Base-by-base conservation (phyloP, 2,329 filamentous ascomycete species). In the Scortechinia acanthostroma region DNA sequence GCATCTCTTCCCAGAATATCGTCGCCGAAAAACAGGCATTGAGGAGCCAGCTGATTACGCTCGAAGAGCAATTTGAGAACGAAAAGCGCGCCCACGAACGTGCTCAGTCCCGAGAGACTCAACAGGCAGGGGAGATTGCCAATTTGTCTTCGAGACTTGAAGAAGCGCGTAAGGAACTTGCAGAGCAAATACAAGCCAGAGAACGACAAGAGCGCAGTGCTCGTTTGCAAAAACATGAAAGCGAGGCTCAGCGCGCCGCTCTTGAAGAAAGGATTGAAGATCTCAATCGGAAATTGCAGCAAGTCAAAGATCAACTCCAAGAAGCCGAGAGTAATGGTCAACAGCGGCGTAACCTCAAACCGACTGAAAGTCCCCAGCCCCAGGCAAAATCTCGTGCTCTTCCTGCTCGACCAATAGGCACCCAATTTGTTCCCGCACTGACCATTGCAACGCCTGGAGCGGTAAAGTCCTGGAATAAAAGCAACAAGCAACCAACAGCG, bases 61-160 rank as follows among this genome's bases (percentile, higher is more conserved):
- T 91, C 2, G 86, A 95, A 60, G 81, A 88, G 37, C 86, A 95
- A 53, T 72, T 95, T 2, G 88, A 91, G 51, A 88, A 86, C 52
- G 88, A 93, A 58, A 91, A 81, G 60, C 77, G 81, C n/a, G 74
- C 80, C 2, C 70, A 76, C 5, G 77, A 83, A 52, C 77, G 82
- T 44, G 74, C 74, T 3, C 58, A 68, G 37, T 67, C 64, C 48
- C 57, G 59, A 46, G 59, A 60, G 2, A 61, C 58, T 22, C 53
- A 60, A 21, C 56, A 57, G 14, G 52, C 56, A n/a, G 53, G 58
- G 23, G 52, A 57, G 20, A 57, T 55, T 33, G 55, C 45, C 16
- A 47, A 49, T 25, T 47, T 48, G 25, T 49, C 35, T 13, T 13
- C 10, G 6, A 13, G 17, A 6, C 10, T 40, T 10, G 35, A 40